Evolutionary conservation across 345 rosid genomes (phyloP), one percentile per base, ranked within the genome.

Genomic region (Ricinus communis): DNA sequence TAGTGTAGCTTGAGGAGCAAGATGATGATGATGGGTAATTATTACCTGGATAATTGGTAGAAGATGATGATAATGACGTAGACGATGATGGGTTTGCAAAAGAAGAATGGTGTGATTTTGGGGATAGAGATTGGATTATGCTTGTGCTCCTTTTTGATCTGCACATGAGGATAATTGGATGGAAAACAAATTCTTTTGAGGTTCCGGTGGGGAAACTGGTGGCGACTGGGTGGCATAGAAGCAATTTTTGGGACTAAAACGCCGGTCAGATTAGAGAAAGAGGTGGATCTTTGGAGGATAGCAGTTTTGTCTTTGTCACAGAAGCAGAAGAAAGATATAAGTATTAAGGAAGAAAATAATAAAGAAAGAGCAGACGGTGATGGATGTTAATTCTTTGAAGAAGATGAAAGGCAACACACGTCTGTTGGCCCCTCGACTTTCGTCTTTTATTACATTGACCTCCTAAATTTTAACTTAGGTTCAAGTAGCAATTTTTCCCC

Each of bases 141-240:
- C 65, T 40, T 10, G 70, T 49, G 78, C 78, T 73, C 45, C 70
- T 74, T 71, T 71, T 77, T 24, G 83, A 73, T 74, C 33, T 80
- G 68, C 83, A 80, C 83, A 80, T 80, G 22, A 56, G 73, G 52
- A 57, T 31, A 54, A 21, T 12, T 8, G 8, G 41, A 21, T 36
- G 16, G 8, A 21, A n/a, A 15, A 56, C 14, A 28, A 56, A 56
- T 0, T 13, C 15, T 27, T 15, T 15, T 28, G 61, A 0, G 15
- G 61, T 7, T 1, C 8, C 28, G 66, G 36, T 18, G 56, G 21
- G 1, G 22, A n/a, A 0, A 2, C 54, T 19, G 33, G 65, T 4
- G 28, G 28, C 13, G 52, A 54, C 8, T 52, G 2, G 50, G 66
- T 40, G 50, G 27, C 49, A 41, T 40, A 5, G 31, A 41, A 62